Evolutionary conservation across 495 filamentous ascomycete species (phyloP), one percentile per base, ranked within the genome.

Genomic region (Aspergillus hancockii): DNA sequence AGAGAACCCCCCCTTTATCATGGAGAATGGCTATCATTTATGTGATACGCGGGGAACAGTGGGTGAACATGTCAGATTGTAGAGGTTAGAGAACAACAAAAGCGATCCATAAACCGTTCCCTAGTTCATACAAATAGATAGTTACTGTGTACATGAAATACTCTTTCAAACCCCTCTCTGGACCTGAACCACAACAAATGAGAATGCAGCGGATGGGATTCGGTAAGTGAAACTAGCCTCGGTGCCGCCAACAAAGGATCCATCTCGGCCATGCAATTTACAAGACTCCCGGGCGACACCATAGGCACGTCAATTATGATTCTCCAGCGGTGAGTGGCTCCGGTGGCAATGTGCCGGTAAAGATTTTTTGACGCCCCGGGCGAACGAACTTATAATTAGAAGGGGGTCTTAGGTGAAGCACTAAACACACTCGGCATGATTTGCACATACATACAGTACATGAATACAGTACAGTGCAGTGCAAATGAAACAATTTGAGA

Each of bases 141-240:
- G 25, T 3, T 28, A 28, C 25, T 7, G 4, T 7, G 4, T 36
- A 14, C 34, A 3, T 1, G 34, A 36, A 36, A 36, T 36, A 36
- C 34, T 9, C 13, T 5, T 4, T 36, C 34, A 10, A 36, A 36
- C 4, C 34, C 8, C 8, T 2, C 13, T 9, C 34, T 14, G n/a
- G n/a, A 5, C 41, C 41, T 45, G 41, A 45, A 21, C 41, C n/a
- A 19, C n/a, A 21, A 16, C 41, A 45, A 45, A 45, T 45, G 41
- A 45, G n/a, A 45, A 45, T n/a, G 41, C 41, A 45, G 14, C 8
- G 13, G 4, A 14, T 36, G 34, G 34, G 13, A 36, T 36, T 14
- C 34, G 13, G n/a, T 19, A 45, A 45, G n/a, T 45, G 41, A 45
- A 45, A 45, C 41, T 45, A 45, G 41, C 9, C 41, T 45, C 41